Conservation (phyloP, 1,139 yeast genomes). For the Candida neerlandica region DNA sequence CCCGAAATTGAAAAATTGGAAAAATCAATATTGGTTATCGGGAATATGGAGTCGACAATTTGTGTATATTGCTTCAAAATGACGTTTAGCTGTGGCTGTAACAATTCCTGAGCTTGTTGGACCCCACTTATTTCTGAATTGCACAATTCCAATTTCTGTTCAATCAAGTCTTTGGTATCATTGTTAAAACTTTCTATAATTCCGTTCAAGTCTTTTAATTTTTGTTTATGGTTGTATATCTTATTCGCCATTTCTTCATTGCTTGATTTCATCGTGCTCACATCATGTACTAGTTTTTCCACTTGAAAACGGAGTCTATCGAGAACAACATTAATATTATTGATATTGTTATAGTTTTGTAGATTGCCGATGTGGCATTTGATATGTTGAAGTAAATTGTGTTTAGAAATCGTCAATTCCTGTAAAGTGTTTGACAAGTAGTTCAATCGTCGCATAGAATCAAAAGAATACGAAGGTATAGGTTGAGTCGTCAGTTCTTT, state of each 20-base stretch:
- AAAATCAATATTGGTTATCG: conserved; percentile 27
- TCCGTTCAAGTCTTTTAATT: conserved; percentile 24
- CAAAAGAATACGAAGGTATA: conserved; percentile 35
- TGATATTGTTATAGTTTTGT: conserved; percentile 16
- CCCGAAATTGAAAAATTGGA: conserved; percentile 37
- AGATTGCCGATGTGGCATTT: conserved; percentile 17
- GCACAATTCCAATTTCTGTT: conserved; percentile 30
- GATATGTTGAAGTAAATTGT: conserved; percentile 21
- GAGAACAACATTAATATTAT: conserved; percentile 15
- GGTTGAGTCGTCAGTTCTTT: conserved; percentile 6
- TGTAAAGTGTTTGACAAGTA: conserved; percentile 33
- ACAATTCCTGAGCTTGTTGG: conserved; percentile 23
- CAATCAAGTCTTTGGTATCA: conserved; percentile 20
- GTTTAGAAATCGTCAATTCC: conserved; percentile 30
- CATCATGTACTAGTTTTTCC: conserved; percentile 19
- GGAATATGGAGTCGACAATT: conserved; percentile 27
- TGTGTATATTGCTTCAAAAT: conserved; percentile 22
- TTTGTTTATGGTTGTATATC: conserved; percentile 28
- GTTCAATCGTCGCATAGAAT: conserved; percentile 36
- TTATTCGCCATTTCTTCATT: conserved; percentile 32
- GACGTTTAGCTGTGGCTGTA: conserved; percentile 27
- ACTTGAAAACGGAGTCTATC: conserved; percentile 15
- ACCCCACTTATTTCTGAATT: conserved; percentile 34
- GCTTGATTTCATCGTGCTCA: conserved; percentile 23
- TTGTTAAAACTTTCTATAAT: conserved; percentile 20